A percentile compares a stretch with the other conserved stretches of the same genome.
phyloP scores from a whole-genome alignment of 305 asterid genomes.

The Fraxinus velutina region DNA sequence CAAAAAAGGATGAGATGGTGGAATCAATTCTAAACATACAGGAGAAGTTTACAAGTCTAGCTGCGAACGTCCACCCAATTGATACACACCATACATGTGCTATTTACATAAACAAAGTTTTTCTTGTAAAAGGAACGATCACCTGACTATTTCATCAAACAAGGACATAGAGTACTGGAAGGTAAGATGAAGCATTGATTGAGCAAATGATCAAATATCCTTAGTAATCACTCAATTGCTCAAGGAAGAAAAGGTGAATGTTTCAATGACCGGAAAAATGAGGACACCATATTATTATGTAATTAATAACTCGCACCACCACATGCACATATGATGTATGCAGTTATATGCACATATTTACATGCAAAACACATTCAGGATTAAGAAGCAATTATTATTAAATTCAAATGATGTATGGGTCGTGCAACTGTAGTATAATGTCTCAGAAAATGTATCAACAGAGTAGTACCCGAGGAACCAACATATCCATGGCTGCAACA shows the following conservation, averaged over 20 bases:
- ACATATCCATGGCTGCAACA: slow-evolving; percentile 99
- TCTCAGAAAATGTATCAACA: not conserved
- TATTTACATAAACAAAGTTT: not conserved
- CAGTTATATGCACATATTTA: not conserved
- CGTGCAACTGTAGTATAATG: slow-evolving; percentile 3
- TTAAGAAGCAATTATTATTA: not conserved
- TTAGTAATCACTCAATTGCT: not conserved
- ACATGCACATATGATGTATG: not conserved
- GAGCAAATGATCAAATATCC: not conserved
- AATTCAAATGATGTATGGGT: not conserved
- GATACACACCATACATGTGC: not conserved
- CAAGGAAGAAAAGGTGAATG: not conserved
- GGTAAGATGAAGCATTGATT: not conserved
- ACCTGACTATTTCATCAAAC: not conserved
- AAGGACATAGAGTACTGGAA: not conserved
- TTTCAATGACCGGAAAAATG: slow-evolving; percentile 1
- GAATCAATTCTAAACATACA: not conserved
- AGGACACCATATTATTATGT: not conserved
- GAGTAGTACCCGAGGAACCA: slow-evolving; percentile 90
- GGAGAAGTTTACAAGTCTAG: not conserved
- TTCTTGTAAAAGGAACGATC: not conserved
- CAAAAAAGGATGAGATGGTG: not conserved
- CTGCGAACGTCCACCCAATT: not conserved
- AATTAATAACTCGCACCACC: not conserved
- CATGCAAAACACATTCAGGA: not conserved